phyloP scores from a whole-genome alignment of 805 yeast species.

The Soucietia sequanensis region DNA sequence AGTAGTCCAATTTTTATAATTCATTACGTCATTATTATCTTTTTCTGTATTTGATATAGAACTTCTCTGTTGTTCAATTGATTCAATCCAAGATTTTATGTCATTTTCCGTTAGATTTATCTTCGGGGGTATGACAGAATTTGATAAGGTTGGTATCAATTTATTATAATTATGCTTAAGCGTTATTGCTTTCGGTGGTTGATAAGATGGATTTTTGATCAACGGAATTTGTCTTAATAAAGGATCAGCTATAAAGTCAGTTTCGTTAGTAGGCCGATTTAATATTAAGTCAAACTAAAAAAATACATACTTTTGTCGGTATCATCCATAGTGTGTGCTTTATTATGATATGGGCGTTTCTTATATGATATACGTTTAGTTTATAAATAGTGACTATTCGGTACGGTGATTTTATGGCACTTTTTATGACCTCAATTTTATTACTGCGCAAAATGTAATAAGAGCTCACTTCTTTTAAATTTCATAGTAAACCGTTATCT shows the following conservation, averaged over 20 bases:
- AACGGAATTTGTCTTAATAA: constrained; percentile 54
- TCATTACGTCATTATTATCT: constrained; percentile 11
- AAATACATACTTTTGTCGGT: constrained; percentile 21
- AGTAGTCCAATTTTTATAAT: constrained; percentile 29
- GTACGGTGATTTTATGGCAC: no score
- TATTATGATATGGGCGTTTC: no score
- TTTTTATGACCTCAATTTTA: no score
- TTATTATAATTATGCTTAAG: constrained; percentile 48
- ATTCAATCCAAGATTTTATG: constrained; percentile 25
- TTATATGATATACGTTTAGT: no score
- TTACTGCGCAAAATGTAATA: no score
- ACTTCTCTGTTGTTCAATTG: constrained; percentile 15
- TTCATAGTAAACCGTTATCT: no score
- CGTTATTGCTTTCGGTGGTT: constrained; percentile 55
- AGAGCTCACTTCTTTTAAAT: no score
- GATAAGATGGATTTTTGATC: constrained; percentile 49
- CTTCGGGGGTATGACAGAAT: constrained; percentile 37
- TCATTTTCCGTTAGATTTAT: constrained; percentile 24
- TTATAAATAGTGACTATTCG: no score
- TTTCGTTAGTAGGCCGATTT: no score
- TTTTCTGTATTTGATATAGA: constrained; percentile 5
- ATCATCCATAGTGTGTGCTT: constrained; percentile 18
- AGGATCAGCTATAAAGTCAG: constrained; percentile 48
- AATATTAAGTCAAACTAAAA: no score
- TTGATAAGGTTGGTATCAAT: constrained; percentile 32